Conservation (phyloP, 2,329 filamentous ascomycete species). For the Alternaria arborescens region DNA sequence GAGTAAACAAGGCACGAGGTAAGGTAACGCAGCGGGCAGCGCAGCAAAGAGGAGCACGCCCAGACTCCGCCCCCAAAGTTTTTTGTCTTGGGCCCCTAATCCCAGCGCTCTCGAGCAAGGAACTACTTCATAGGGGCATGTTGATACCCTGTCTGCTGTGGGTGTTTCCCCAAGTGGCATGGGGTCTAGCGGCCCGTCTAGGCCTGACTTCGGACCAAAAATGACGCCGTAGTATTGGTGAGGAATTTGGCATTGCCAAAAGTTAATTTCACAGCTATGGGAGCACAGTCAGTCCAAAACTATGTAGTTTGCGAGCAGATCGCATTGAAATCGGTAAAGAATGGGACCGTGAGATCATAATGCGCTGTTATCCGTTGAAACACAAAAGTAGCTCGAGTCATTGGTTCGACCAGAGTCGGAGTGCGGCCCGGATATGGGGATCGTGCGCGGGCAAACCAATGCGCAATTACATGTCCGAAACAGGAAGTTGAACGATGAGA, state of each 20-base stretch:
- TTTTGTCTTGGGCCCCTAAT: constrained; percentile 4
- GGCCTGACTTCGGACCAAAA: constrained; percentile 3
- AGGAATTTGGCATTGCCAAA: constrained; percentile 5
- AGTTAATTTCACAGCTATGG: constrained; percentile 4
- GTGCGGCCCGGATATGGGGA: not conserved
- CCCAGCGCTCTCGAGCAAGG: constrained; percentile 8
- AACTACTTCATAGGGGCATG: not conserved
- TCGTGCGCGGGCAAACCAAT: not conserved
- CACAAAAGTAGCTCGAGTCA: not conserved
- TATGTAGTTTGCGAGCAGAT: constrained; percentile 4
- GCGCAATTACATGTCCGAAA: not conserved
- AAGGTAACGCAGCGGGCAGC: constrained; percentile 9
- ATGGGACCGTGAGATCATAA: not conserved
- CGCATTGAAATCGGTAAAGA: not conserved
- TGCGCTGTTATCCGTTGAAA: not conserved
- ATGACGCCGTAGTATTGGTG: constrained; percentile 6
- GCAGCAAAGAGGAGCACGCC: not conserved
- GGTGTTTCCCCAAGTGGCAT: constrained; percentile 2
- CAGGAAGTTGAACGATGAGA: not conserved
- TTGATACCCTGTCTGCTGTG: not conserved
- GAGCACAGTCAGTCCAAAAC: not conserved
- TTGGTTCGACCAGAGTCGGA: not conserved
- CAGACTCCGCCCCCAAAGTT: constrained; percentile 14
- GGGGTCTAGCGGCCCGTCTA: constrained; percentile 8
- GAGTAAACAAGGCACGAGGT: not conserved